Conservation (phyloP, 2,329 filamentous ascomycete species). For the Leptoxyphium fumago region DNA sequence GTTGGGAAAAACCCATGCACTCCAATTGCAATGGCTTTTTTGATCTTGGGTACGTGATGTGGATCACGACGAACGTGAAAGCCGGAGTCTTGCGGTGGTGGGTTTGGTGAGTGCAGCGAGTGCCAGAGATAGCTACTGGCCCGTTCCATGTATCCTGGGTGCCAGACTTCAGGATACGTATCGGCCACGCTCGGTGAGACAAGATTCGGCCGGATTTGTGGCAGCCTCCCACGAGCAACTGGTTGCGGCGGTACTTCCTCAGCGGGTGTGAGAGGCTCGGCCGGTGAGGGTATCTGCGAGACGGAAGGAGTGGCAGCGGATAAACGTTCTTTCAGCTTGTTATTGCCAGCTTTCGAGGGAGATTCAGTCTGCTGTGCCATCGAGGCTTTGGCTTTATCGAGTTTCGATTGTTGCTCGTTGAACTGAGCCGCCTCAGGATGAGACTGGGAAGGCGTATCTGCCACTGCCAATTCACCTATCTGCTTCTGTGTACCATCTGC, state of each 20-base stretch:
- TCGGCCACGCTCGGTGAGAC: slow-evolving; percentile 54
- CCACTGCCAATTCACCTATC: slow-evolving; percentile 35
- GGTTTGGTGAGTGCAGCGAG: slow-evolving; percentile 17
- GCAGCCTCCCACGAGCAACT: slow-evolving; percentile 13
- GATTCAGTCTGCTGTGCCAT: slow-evolving; percentile 9
- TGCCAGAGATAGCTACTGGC: slow-evolving; percentile 23
- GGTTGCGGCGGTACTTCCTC: slow-evolving; percentile 16
- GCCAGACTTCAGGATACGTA: slow-evolving; percentile 42
- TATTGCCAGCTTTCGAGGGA: slow-evolving; percentile 11
- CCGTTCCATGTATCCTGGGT: slow-evolving; percentile 30
- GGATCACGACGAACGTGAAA: slow-evolving; percentile 56
- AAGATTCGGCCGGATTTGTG: slow-evolving; percentile 37
- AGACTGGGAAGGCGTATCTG: slow-evolving; percentile 35
- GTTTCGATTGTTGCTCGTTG: slow-evolving; percentile 25
- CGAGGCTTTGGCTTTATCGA: slow-evolving; percentile 5
- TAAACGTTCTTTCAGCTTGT: slow-evolving; percentile 9
- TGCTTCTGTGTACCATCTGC: slow-evolving; percentile 44
- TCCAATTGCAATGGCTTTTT: slow-evolving; percentile 80
- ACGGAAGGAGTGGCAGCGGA: slow-evolving; percentile 10
- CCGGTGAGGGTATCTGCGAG: slow-evolving; percentile 10
- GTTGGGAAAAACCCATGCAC: slow-evolving; percentile 91
- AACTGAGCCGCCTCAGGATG: slow-evolving; percentile 37
- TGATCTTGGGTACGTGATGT: slow-evolving; percentile 52
- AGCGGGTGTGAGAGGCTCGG: slow-evolving; percentile 6
- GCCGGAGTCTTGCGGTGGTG: slow-evolving; percentile 36